These are phyloP conservation scores for Omphalotus olearius DNA, from an alignment of 1,284 basidiomycete genomes.

Conservation along the genomic window DNA sequence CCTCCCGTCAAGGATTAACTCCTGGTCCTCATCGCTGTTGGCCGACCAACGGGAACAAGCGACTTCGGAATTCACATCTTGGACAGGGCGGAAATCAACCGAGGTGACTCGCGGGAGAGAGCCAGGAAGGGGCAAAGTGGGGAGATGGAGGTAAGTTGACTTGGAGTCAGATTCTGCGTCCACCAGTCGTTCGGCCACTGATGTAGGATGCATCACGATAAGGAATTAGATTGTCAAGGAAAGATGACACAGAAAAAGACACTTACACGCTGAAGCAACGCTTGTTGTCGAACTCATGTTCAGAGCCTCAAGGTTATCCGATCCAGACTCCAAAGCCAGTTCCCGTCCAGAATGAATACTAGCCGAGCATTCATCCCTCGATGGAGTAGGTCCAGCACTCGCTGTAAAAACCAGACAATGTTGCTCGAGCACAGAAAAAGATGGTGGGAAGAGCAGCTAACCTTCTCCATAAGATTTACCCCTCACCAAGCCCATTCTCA, in stretches of 20 bases:
- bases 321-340: not conserved
- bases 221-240: not conserved
- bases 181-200: conserved; percentile 6
- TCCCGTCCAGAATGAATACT: not conserved
- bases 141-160: not conserved
- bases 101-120: not conserved
- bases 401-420: not conserved
- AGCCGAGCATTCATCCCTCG: conserved; percentile 2
- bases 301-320: not conserved
- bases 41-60: too few relatives aligned
- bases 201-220: not conserved
- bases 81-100: not conserved
- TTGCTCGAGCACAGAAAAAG: not conserved
- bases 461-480: conserved; percentile 4
- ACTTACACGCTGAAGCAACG: conserved; percentile 2
- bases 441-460: not conserved
- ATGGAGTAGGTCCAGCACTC: not conserved
- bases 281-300: conserved; percentile 1
- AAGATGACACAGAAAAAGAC: not conserved
- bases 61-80: not conserved
- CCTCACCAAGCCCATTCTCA: not conserved
- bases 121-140: not conserved
- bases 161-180: not conserved
- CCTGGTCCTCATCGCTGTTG: not conserved
- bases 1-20: not conserved